A percentile compares a stretch with the other conserved stretches of the same genome.
phyloP scores from a whole-genome alignment of 495 filamentous ascomycete genomes.

The Aspergillus ellipticus region DNA sequence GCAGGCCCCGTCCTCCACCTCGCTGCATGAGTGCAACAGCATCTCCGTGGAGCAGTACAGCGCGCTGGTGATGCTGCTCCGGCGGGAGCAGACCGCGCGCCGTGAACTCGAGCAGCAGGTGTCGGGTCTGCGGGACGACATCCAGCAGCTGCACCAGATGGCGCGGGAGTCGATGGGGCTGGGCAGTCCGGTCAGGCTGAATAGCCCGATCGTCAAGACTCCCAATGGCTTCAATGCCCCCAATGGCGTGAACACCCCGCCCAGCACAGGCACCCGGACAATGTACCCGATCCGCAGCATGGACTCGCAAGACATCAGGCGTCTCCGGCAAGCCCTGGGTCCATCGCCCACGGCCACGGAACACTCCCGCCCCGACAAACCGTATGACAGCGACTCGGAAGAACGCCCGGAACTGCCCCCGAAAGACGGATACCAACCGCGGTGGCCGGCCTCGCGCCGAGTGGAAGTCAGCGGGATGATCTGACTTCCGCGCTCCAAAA shows the following conservation, averaged over 20 bases:
- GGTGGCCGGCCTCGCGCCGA: conserved; percentile 14
- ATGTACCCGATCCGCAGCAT: conserved; percentile 36
- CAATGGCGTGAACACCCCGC: too few species aligned
- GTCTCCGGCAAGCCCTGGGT: conserved; percentile 24
- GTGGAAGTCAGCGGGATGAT: conserved; percentile 19
- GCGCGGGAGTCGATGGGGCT: conserved; percentile 31
- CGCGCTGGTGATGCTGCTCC: conserved; percentile 51
- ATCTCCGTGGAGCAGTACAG: conserved; percentile 57
- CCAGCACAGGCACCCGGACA: conserved; percentile 14
- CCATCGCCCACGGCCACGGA: conserved; percentile 10
- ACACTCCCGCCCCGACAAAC: conserved; percentile 9
- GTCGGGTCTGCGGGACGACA: conserved; percentile 46
- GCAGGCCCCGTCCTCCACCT: conserved; percentile 32
- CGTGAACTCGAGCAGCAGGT: conserved; percentile 52
- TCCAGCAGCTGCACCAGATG: conserved; percentile 37
- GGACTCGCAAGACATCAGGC: conserved; percentile 35
- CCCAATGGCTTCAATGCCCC: too few species aligned
- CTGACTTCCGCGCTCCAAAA: too few species aligned
- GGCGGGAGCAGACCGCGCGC: conserved; percentile 54
- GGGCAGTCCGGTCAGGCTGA: too few species aligned
- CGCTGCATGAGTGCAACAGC: conserved; percentile 28
- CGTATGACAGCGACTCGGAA: conserved; percentile 18
- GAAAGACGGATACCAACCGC: conserved; percentile 4
- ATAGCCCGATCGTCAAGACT: too few species aligned
- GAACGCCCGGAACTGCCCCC: conserved; percentile 9